Evolutionary conservation across 129 eudicot genomes (phyloP).

Genomic region (Arctium lappa): DNA sequence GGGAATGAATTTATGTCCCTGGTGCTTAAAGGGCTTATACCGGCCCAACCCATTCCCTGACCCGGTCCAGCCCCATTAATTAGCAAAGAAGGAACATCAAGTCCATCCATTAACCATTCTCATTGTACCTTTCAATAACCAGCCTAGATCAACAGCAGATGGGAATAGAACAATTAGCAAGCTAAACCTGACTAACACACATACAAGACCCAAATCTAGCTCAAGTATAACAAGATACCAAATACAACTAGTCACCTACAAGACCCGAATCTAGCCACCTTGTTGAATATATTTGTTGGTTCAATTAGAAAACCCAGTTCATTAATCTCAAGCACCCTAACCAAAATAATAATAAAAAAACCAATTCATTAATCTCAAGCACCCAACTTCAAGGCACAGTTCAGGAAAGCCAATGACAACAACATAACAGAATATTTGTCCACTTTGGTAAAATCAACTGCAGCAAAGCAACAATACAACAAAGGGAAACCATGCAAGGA

Average conservation of each 20-base stretch:
- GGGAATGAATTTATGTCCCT: too few species aligned
- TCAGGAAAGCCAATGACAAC: constrained; percentile 5
- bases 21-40: too few species aligned
- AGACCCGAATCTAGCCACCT: constrained; percentile 2
- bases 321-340: constrained; percentile 21
- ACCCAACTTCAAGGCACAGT: constrained; percentile 2
- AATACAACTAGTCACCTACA: constrained; percentile 12
- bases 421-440: constrained; percentile 7
- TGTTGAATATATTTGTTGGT: constrained; percentile 12
- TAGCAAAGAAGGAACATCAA: constrained; percentile 19
- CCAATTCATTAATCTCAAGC: not conserved
- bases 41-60: too few species aligned
- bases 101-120: constrained; percentile 19
- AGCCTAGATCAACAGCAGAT: not conserved
- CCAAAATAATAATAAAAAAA: not conserved
- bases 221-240: constrained; percentile 10
- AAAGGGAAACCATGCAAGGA: constrained; percentile 18
- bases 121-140: constrained; percentile 13
- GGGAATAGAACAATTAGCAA: constrained; percentile 1
- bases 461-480: constrained; percentile 25
- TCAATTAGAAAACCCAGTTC: constrained; percentile 16
- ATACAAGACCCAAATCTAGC: not conserved
- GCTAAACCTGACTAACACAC: not conserved
- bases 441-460: constrained; percentile 19
- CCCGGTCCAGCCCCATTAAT: not conserved